phyloP scores from a whole-genome alignment of 306 rosid species.

The Hippophae gyantsensis region DNA sequence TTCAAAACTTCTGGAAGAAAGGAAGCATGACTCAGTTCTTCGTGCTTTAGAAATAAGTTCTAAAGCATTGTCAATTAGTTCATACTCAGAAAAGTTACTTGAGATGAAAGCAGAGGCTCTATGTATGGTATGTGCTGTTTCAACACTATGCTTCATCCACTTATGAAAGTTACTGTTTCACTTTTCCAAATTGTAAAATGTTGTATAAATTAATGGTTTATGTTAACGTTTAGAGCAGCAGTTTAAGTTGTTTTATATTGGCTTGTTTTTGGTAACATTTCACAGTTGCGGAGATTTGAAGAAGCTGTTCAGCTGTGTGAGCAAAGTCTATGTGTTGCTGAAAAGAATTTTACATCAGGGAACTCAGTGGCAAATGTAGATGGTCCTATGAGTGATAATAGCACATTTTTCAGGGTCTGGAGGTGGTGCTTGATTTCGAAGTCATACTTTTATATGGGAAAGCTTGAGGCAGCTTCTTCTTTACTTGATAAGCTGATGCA shows the following conservation, averaged over 20 bases:
- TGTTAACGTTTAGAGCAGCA: not conserved
- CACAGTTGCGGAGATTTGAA: slow-evolving; percentile 67
- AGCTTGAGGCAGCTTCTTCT: slow-evolving; percentile 69
- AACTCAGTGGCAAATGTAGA: slow-evolving; percentile 21
- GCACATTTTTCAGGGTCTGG: slow-evolving; percentile 49
- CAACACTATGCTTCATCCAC: slow-evolving; percentile 13
- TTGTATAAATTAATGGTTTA: not conserved
- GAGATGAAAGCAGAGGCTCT: slow-evolving; percentile 88
- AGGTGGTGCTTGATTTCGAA: slow-evolving; percentile 74
- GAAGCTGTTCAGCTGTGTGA: slow-evolving; percentile 71
- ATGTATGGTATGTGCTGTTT: slow-evolving; percentile 41
- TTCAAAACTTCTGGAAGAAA: slow-evolving; percentile 52
- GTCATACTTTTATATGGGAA: slow-evolving; percentile 81
- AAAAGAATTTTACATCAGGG: slow-evolving; percentile 41
- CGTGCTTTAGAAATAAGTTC: slow-evolving; percentile 53
- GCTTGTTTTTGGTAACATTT: slow-evolving; percentile 20
- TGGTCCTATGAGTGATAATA: slow-evolving; percentile 25
- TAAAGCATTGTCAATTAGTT: slow-evolving; percentile 60
- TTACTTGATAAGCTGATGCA: slow-evolving; percentile 55
- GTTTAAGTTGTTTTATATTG: slow-evolving; percentile 3
- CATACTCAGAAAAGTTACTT: slow-evolving; percentile 73
- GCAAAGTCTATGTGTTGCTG: slow-evolving; percentile 61
- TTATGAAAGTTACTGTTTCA: slow-evolving; percentile 11
- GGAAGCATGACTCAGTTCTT: slow-evolving; percentile 54
- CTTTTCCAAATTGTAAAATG: not conserved